Evolutionary conservation across 2,329 filamentous ascomycete species (phyloP).

Genomic region (Epichloe bromicola): DNA sequence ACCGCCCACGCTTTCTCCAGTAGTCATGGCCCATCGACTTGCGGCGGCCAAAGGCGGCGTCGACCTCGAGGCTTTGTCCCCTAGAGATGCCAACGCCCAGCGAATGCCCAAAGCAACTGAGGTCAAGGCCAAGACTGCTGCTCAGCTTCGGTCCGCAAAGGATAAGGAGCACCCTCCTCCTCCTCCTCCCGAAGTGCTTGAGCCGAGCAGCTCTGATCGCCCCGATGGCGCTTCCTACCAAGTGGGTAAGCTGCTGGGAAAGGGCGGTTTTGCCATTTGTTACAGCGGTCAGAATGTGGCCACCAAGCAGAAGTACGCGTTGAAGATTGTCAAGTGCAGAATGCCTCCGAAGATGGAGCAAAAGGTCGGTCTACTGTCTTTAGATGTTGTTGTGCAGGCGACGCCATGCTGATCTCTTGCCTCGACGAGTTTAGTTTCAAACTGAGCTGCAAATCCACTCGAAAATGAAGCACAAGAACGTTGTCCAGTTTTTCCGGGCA

Average conservation of each 20-base stretch:
- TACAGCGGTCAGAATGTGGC: constrained; percentile 57
- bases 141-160: constrained; percentile 41
- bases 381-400: neutral
- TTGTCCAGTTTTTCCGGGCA: constrained; percentile 88
- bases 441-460: constrained; percentile 94
- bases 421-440: constrained; percentile 39
- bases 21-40: constrained; percentile 34
- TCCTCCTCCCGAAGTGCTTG: constrained; percentile 45
- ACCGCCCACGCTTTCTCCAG: constrained; percentile 3
- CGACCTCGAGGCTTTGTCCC: constrained; percentile 51
- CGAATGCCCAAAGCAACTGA: constrained; percentile 35
- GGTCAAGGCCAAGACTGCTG: constrained; percentile 38
- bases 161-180: constrained; percentile 56
- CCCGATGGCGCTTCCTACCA: constrained; percentile 60
- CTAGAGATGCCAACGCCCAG: constrained; percentile 51
- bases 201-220: constrained; percentile 55
- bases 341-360: constrained; percentile 77
- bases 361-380: constrained; percentile 44
- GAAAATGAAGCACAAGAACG: constrained; percentile 91
- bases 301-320: constrained; percentile 54
- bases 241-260: constrained; percentile 61
- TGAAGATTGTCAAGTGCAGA: constrained; percentile 74
- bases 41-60: constrained; percentile 32
- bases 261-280: constrained; percentile 73
- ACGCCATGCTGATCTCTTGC: neutral